phyloP scores from a whole-genome alignment of 2,329 filamentous ascomycete species.

The Nectriaceae sp. region DNA sequence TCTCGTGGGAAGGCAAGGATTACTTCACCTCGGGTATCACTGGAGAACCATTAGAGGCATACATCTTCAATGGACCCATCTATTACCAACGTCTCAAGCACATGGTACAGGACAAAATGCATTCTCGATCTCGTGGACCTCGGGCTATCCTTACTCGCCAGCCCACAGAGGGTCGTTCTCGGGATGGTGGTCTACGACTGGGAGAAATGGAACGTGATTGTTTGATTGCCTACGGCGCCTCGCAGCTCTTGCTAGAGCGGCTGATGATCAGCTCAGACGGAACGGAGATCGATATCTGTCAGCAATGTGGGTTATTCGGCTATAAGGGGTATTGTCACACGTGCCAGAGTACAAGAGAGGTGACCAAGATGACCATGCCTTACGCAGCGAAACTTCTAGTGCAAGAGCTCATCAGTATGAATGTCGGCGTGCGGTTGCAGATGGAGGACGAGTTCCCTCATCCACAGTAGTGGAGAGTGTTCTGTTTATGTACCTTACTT shows the following conservation, averaged over 20 bases:
- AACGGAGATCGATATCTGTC: slow-evolving; percentile 90
- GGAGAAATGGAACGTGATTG: slow-evolving; percentile 99
- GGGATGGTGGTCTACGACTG: slow-evolving; percentile 87
- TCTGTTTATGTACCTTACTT: background rate
- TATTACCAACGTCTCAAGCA: slow-evolving; percentile 99
- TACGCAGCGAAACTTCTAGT: slow-evolving; percentile 96
- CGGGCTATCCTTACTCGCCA: slow-evolving; percentile 91
- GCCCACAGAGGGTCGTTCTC: slow-evolving; percentile 91
- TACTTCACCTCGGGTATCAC: slow-evolving; percentile 95
- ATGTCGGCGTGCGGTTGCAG: slow-evolving; percentile 90
- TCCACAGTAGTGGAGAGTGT: slow-evolving; percentile 38
- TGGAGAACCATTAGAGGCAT: slow-evolving; percentile 88
- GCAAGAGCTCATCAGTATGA: slow-evolving; percentile 97
- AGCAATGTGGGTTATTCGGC: slow-evolving; percentile 91
- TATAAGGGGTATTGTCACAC: slow-evolving; percentile 94
- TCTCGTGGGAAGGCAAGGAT: slow-evolving; percentile 96
- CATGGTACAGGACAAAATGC: slow-evolving; percentile 99
- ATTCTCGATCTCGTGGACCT: slow-evolving; percentile 87
- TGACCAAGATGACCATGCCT: slow-evolving; percentile 93
- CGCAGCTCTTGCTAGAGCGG: slow-evolving; percentile 86
- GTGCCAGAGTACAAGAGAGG: slow-evolving; percentile 80
- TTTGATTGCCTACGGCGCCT: slow-evolving; percentile 93
- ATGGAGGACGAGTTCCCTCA: slow-evolving; percentile 92
- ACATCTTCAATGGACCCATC: slow-evolving; percentile 98
- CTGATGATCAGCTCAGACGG: slow-evolving; percentile 94